Evolutionary conservation across 1,139 yeast genomes (phyloP).

Genomic region (Wickerhamomyces sp.): DNA sequence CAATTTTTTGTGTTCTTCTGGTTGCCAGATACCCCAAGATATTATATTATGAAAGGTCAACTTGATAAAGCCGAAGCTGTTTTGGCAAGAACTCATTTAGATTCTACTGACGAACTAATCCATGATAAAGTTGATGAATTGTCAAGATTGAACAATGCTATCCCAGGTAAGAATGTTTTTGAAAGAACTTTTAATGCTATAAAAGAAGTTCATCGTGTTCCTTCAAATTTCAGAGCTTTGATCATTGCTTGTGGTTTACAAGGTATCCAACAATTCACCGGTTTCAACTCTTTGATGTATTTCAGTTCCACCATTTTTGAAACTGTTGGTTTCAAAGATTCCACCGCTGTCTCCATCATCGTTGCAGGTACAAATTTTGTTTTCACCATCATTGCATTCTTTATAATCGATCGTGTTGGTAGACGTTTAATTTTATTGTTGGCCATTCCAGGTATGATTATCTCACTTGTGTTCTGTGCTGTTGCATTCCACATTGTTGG

Average conservation of each 20-base stretch:
- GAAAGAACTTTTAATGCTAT: conserved; percentile 57
- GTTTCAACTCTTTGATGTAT: conserved; percentile 93
- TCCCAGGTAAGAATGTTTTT: conserved; percentile 54
- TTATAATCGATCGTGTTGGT: conserved; percentile 80
- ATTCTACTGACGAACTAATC: conserved; percentile 52
- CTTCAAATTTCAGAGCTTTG: conserved; percentile 83
- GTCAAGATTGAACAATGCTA: conserved; percentile 36
- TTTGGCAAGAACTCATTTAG: conserved; percentile 49
- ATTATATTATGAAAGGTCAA: conserved; percentile 65
- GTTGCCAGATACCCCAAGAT: conserved; percentile 95
- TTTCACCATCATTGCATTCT: conserved; percentile 76
- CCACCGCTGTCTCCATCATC: conserved; percentile 90
- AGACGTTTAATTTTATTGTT: conserved; percentile 72
- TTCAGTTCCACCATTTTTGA: conserved; percentile 87
- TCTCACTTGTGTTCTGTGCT: conserved; percentile 72
- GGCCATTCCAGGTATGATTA: conserved; percentile 77
- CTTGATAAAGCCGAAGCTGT: conserved; percentile 63
- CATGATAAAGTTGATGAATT: conserved; percentile 57
- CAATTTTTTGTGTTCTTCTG: conserved; percentile 76
- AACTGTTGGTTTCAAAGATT: conserved; percentile 77
- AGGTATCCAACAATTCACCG: conserved; percentile 93
- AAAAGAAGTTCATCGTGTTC: conserved; percentile 63
- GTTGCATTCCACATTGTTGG: conserved; percentile 83
- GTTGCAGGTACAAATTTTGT: conserved; percentile 90
- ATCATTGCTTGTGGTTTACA: conserved; percentile 88